A percentile compares a stretch with the other conserved stretches of the same genome.
Evolutionary conservation across 2,329 filamentous ascomycete genomes (phyloP).

Genomic region (Lasiodiplodia sp.): DNA sequence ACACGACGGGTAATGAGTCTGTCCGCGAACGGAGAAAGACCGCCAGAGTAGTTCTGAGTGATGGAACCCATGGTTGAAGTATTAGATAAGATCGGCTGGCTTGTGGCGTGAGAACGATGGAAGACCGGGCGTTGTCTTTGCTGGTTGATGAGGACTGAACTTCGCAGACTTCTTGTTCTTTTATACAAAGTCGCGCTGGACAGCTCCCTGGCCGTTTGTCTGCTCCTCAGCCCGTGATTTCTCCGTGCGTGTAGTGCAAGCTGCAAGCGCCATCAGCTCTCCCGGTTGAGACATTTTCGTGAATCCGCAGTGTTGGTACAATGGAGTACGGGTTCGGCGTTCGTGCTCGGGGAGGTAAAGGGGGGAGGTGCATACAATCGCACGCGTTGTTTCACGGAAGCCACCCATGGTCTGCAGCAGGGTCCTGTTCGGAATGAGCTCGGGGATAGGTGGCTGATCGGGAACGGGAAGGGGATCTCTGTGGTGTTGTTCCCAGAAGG

Average conservation of each 20-base stretch:
- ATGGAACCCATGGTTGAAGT: constrained; percentile 23
- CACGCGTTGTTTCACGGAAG: constrained; percentile 11
- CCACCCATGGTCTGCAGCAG: constrained; percentile 10
- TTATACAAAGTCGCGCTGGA: neutral
- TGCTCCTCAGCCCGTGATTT: constrained; percentile 6
- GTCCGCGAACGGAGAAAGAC: constrained; percentile 25
- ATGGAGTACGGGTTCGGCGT: neutral
- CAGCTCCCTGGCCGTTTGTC: neutral
- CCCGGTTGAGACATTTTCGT: constrained; percentile 17
- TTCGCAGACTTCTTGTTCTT: neutral
- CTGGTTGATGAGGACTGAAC: neutral
- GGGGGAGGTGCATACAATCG: constrained; percentile 25
- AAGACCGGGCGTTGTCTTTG: neutral
- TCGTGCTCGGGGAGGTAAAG: constrained; percentile 9
- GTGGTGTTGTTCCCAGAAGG: neutral
- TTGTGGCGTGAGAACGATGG: neutral
- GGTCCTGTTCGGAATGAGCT: constrained; percentile 13
- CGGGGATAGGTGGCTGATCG: constrained; percentile 23
- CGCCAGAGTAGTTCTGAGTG: constrained; percentile 1
- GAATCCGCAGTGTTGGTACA: constrained; percentile 14
- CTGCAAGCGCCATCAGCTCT: constrained; percentile 4
- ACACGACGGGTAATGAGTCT: constrained; percentile 23
- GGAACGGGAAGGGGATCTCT: constrained; percentile 7
- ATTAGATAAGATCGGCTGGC: neutral
- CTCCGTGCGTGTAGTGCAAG: constrained; percentile 19